Base-by-base conservation (phyloP, 352 stramenopile genomes). In the Globisporangium irregulare region DNA sequence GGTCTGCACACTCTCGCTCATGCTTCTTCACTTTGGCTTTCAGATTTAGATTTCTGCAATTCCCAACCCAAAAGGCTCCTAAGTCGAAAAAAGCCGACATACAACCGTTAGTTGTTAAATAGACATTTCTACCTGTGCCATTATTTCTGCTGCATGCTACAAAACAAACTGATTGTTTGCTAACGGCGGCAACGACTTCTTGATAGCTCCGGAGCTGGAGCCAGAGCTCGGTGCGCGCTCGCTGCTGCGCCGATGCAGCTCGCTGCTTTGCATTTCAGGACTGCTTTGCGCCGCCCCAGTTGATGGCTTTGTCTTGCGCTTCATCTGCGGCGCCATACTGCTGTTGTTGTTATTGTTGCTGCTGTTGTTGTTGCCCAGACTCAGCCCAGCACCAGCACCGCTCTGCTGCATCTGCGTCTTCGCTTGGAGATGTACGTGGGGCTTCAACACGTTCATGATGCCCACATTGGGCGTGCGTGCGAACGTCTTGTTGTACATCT, bases 401-500 rank as follows among this genome's bases (percentile, higher is more conserved):
- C 22, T 8, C 10, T 57, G 24, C 27, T 60, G 55, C 55, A 51
- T 51, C 43, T 82, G 65, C 67, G 81, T 64, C 54, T 85, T 79
- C 29, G 73, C 66, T 48, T 87, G 83, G 48, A 86, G 64, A 56
- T 83, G 73, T 46, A 90, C 82, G 38, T 92, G 80, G 3, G 88
- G 83, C 65, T 93, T 93, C 36, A 97, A 76, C 58, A 98, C 92
- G 57, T 97, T 79, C 59, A 97, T 78, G 58, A 98, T 79, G 25
- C 92, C 92, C 3, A 98, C 91, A 50, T 97, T 97, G 0, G 90
- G 90, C 10, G 78, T 74, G 7, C 83, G 70, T 2, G 85, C 86
- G 43, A 98, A 98, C 1, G 92, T 96, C 60, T 97, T 97, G 78
- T 98, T 98, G 84, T 97, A 98, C 76, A 88, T 97, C 62, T 97